phyloP scores from a whole-genome alignment of 108 stramenopile genomes.

The Skeletonema costatum region DNA sequence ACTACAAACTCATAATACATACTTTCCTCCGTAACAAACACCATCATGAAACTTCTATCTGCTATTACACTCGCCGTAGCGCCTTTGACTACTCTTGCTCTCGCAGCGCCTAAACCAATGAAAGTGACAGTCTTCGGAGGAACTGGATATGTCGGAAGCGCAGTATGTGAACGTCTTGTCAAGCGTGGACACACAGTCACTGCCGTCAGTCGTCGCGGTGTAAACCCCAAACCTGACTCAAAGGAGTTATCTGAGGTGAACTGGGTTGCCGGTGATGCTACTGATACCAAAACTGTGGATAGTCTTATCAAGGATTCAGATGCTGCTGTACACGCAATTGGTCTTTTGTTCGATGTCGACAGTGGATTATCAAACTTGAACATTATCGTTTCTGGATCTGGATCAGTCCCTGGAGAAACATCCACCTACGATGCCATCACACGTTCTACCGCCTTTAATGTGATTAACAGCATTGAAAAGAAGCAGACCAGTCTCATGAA shows the following conservation, averaged over 20 bases:
- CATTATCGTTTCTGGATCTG: slow-evolving; percentile 71
- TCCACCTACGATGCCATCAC: slow-evolving; percentile 88
- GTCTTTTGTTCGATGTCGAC: slow-evolving; percentile 76
- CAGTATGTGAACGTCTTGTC: slow-evolving; percentile 55
- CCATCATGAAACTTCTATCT: background rate
- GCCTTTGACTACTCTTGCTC: background rate
- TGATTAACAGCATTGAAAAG: slow-evolving; percentile 63
- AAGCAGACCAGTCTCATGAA: slow-evolving; percentile 32
- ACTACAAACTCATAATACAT: background rate
- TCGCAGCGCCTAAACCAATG: slow-evolving; percentile 29
- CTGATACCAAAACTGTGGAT: slow-evolving; percentile 43
- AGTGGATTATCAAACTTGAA: slow-evolving; percentile 72
- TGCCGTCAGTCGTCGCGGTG: slow-evolving; percentile 52
- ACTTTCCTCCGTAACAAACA: background rate
- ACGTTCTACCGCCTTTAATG: slow-evolving; percentile 76
- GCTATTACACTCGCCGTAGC: background rate
- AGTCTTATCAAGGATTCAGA: slow-evolving; percentile 44
- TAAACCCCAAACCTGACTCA: slow-evolving; percentile 55
- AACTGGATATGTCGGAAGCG: slow-evolving; percentile 64
- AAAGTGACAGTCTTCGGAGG: slow-evolving; percentile 47
- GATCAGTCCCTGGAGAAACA: slow-evolving; percentile 66
- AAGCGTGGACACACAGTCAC: slow-evolving; percentile 55
- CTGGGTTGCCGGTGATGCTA: slow-evolving; percentile 61
- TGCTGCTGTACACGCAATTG: slow-evolving; percentile 62
- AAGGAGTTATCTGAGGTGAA: slow-evolving; percentile 47